Conservation (phyloP, 2,329 filamentous ascomycete species). For the Claviceps pazoutovae region DNA sequence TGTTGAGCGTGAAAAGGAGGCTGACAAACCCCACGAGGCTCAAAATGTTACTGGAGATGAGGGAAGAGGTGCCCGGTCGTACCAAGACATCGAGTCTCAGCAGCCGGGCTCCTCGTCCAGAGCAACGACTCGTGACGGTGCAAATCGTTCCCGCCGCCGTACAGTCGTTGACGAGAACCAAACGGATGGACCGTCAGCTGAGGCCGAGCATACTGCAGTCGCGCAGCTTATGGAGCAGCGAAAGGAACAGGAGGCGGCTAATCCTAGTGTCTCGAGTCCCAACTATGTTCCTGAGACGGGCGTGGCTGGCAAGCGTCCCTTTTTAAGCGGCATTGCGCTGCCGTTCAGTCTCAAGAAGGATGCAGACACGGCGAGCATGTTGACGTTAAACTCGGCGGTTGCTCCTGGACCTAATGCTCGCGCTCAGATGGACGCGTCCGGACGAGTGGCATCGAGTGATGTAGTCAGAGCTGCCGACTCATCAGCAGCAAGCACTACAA, state of each 20-base stretch:
- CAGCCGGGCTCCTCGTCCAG: slow-evolving; percentile 13
- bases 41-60: slow-evolving; percentile 24
- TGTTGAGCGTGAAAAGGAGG: slow-evolving; percentile 43
- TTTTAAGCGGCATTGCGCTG: slow-evolving; percentile 54
- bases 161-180: slow-evolving; percentile 39
- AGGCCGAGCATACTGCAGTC: slow-evolving; percentile 28
- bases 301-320: slow-evolving; percentile 47
- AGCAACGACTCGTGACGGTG: slow-evolving; percentile 11
- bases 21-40: slow-evolving; percentile 23
- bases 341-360: slow-evolving; percentile 57
- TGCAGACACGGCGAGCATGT: slow-evolving; percentile 54
- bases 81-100: slow-evolving; percentile 26
- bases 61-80: slow-evolving; percentile 28
- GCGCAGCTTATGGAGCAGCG: slow-evolving; percentile 29
- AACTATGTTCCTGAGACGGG: slow-evolving; percentile 32
- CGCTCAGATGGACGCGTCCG: slow-evolving; percentile 1
- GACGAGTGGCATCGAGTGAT: slow-evolving; percentile 1
- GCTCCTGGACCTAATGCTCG: slow-evolving; percentile 17
- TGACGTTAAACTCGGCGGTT: slow-evolving; percentile 41
- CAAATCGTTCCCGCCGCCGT: slow-evolving; percentile 29
- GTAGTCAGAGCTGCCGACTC: slow-evolving; percentile 6
- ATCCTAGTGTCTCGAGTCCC: slow-evolving; percentile 29
- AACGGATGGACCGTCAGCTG: slow-evolving; percentile 17
- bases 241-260: slow-evolving; percentile 23
- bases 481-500: slow-evolving; percentile 7